Percentiles rank a stretch among this genome's conserved stretches.
Evolutionary conservation across 306 rosid species (phyloP).

Genomic region (Carpinus fangiana): DNA sequence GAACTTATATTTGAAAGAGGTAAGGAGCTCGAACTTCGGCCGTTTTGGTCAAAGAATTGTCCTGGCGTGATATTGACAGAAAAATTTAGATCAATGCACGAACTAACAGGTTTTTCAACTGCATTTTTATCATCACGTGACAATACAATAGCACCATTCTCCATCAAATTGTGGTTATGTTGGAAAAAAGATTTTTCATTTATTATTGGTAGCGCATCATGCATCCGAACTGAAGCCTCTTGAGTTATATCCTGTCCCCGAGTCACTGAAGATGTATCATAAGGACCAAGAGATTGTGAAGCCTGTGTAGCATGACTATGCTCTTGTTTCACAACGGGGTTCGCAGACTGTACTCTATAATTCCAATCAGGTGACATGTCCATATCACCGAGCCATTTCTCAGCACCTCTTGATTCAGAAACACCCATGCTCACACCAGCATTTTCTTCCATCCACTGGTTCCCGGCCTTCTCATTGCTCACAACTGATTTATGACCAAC

Average conservation of each 20-base stretch:
- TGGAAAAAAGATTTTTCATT: constrained; percentile 35
- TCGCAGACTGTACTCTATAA: constrained; percentile 51
- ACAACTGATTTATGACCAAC: constrained; percentile 31
- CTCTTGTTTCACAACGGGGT: constrained; percentile 51
- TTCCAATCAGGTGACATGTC: constrained; percentile 97
- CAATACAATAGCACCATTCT: constrained; percentile 38
- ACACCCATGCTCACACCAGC: constrained; percentile 34
- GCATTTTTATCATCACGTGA: constrained; percentile 36
- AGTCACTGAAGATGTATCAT: constrained; percentile 37
- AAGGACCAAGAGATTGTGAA: constrained; percentile 34
- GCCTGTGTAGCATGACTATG: constrained; percentile 42
- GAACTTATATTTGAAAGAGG: constrained; percentile 38
- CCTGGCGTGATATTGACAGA: constrained; percentile 36
- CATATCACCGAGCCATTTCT: constrained; percentile 75
- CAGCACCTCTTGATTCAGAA: constrained; percentile 52
- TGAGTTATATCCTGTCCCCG: constrained; percentile 43
- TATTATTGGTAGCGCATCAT: constrained; percentile 45
- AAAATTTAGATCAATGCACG: constrained; percentile 38
- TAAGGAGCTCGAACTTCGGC: constrained; percentile 41
- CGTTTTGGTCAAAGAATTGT: constrained; percentile 49
- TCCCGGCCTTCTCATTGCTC: constrained; percentile 58
- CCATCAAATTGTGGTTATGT: constrained; percentile 35
- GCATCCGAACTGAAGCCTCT: constrained; percentile 48
- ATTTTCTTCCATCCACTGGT: constrained; percentile 49
- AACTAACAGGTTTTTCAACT: constrained; percentile 32